These are phyloP conservation scores for Phaeomoniella chlamydospora DNA, from an alignment of 2,329 filamentous ascomycete species.

Conservation along the genomic window DNA sequence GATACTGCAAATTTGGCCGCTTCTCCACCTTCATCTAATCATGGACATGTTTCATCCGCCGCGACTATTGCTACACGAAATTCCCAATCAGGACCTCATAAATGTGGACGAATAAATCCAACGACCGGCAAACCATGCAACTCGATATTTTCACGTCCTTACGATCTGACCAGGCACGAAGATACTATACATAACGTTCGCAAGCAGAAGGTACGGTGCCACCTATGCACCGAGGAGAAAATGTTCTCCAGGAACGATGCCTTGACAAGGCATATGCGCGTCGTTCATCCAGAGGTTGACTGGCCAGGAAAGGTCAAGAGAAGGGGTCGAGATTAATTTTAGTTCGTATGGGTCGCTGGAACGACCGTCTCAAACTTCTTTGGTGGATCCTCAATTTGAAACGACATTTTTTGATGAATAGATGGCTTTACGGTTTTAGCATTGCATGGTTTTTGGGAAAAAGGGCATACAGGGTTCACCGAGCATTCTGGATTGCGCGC, in stretches of 20 bases:
- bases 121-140: constrained; percentile 91
- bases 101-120: constrained; percentile 84
- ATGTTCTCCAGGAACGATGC: constrained; percentile 93
- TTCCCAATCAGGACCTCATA: constrained; percentile 84
- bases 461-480: too few species aligned
- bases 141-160: constrained; percentile 85
- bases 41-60: constrained; percentile 24
- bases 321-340: constrained; percentile 10
- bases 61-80: constrained; percentile 48
- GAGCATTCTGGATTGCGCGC: too few species aligned
- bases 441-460: too few species aligned
- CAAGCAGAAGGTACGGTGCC: constrained; percentile 89
- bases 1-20: constrained; percentile 5
- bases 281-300: constrained; percentile 81
- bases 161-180: constrained; percentile 91
- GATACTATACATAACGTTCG: constrained; percentile 93
- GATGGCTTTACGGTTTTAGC: too few species aligned
- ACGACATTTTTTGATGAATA: too few species aligned
- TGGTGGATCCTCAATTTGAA: too few species aligned
- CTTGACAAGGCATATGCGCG: constrained; percentile 82
- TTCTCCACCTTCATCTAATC: neutral
- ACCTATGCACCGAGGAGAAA: constrained; percentile 89
- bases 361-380: too few species aligned
- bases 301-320: constrained; percentile 51
- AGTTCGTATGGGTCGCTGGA: too few species aligned